Evolutionary conservation across 257 asterid species (phyloP).

Genomic region (Voacanga thouarsii): DNA sequence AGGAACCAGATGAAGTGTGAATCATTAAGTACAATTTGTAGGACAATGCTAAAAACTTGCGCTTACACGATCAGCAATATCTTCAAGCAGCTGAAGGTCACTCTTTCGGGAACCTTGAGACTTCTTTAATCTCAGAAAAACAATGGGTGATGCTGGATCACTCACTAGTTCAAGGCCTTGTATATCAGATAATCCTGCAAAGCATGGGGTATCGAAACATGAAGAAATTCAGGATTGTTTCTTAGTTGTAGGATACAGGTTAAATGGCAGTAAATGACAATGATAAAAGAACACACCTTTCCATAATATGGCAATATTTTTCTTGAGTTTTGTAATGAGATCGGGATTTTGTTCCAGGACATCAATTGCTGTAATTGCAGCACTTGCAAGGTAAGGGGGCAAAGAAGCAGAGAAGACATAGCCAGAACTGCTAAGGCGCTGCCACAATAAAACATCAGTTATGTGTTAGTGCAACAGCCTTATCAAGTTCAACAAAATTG

Average conservation of each 20-base stretch:
- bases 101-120: conserved; percentile 62
- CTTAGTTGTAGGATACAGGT: neutral
- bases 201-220: neutral
- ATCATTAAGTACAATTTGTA: neutral
- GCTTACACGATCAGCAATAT: conserved; percentile 58
- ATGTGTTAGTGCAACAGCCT: conserved; percentile 1
- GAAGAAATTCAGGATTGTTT: neutral
- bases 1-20: neutral
- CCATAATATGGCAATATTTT: conserved; percentile 45
- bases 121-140: conserved; percentile 55
- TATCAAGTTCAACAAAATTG: neutral
- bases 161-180: conserved; percentile 62
- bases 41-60: neutral
- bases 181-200: conserved; percentile 57
- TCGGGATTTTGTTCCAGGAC: conserved; percentile 70
- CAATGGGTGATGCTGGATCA: conserved; percentile 68
- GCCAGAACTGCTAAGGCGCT: conserved; percentile 93
- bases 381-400: conserved; percentile 96
- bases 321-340: conserved; percentile 56
- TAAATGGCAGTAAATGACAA: neutral
- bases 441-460: conserved; percentile 26
- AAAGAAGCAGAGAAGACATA: conserved; percentile 93
- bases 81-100: conserved; percentile 70
- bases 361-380: conserved; percentile 84
- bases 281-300: conserved; percentile 37